Percentiles rank a stretch among this genome's conserved stretches.
Conservation (phyloP, 441 rosid species). For the Heliophila coronopifolia region DNA sequence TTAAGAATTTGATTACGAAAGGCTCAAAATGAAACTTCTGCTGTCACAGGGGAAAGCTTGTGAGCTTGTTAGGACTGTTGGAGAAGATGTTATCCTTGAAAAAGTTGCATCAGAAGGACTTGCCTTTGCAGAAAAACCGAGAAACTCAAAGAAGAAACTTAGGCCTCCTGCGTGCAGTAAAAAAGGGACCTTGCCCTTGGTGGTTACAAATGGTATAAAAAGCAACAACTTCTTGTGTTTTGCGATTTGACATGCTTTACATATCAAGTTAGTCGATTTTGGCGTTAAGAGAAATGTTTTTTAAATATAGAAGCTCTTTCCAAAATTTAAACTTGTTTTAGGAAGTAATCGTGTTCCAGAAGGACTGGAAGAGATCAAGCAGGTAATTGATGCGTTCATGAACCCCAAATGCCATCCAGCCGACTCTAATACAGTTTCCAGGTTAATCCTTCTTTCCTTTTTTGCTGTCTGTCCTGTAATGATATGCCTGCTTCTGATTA, state of each 20-base stretch:
- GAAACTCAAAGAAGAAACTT: constrained; percentile 42
- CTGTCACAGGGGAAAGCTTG: constrained; percentile 65
- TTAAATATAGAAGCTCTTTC: constrained; percentile 1
- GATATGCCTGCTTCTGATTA: neutral
- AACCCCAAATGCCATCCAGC: constrained; percentile 77
- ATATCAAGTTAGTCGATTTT: constrained; percentile 13
- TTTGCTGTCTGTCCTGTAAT: neutral
- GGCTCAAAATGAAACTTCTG: neutral
- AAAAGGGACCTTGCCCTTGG: constrained; percentile 29
- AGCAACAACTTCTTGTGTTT: constrained; percentile 14
- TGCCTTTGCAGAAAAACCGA: constrained; percentile 43
- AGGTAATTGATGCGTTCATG: constrained; percentile 73
- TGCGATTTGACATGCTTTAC: constrained; percentile 12
- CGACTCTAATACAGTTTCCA: constrained; percentile 55
- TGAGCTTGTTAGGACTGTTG: constrained; percentile 60
- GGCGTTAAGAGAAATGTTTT: neutral
- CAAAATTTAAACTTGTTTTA: constrained; percentile 1
- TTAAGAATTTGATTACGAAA: too few relatives aligned
- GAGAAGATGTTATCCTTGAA: constrained; percentile 60
- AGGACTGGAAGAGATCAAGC: constrained; percentile 38
- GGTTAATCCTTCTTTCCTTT: constrained; percentile 37
- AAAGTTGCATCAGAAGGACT: constrained; percentile 48
- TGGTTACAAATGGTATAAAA: constrained; percentile 34
- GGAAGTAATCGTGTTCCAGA: constrained; percentile 34
- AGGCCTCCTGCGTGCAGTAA: constrained; percentile 25